Evolutionary conservation across 495 filamentous ascomycete species (phyloP), one percentile per base, ranked within the genome.

Genomic region (Penicillium simplicissimum): DNA sequence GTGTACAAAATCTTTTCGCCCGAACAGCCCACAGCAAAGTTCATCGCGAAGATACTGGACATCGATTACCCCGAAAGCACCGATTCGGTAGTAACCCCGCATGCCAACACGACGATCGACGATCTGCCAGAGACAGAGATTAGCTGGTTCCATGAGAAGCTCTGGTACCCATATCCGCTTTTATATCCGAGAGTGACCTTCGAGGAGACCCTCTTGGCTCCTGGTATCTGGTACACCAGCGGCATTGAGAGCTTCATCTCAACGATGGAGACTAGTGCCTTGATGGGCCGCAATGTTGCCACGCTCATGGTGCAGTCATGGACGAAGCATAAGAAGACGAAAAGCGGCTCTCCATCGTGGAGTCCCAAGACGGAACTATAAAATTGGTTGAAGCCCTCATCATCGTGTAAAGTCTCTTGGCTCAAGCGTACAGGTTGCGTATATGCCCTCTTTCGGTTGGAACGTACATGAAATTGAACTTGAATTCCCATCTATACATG

Each of bases 1-100:
- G 82, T 97, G 33, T 98, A 98, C 80, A 98, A 98, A 74, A 90
- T 98, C 59, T 98, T 98, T 82, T 96, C 92, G 0, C 90, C 93
- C 0, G 74, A 85, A 38, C 80, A 79, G 6, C 79, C 92, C 11
- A 87, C 86, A 0, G 72, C 85, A 0, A 71, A 81, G 3, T 93
- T 93, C 67, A 67, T 96, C 36, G 78, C 82, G 11, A 65, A 75
- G 9, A 65, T 80, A 19, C 65, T 81, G 1, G 74, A 69, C 1
- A 64, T 80, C 21, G 65, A 74, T 3, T 59, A 66, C 36, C 34
- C 59, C 7, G 48, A 61, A 55, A 62, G 65, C 14, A 59, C 67
- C 33, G 52, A 40, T 42, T 61, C 61, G 10, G 55, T 61, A 1
- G 35, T 31, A 8, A 28, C 66, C 17, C 21, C 61, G 4, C 19